A percentile compares a stretch with the other conserved stretches of the same genome.
Evolutionary conservation across 129 eudicot genomes (phyloP).

Genomic region (Artemisia argyi): DNA sequence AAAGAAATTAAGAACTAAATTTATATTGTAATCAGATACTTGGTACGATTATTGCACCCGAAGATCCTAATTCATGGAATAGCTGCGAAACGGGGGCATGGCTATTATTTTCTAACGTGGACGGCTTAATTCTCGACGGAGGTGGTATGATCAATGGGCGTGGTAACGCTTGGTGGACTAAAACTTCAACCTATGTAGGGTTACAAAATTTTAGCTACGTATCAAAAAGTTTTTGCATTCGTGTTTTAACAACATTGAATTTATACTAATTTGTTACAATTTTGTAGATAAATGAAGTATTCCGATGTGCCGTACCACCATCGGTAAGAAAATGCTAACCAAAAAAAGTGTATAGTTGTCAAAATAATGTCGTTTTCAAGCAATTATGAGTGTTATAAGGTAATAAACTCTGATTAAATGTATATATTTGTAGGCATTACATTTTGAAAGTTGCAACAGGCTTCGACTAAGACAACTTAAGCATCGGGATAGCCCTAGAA

Average conservation of each 20-base stretch:
- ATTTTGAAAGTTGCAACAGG: slow-evolving; percentile 27
- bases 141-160: slow-evolving; percentile 35
- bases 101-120: slow-evolving; percentile 16
- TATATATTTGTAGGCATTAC: slow-evolving; percentile 27
- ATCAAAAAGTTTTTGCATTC: not conserved
- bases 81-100: slow-evolving; percentile 29
- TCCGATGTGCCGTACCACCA: slow-evolving; percentile 25
- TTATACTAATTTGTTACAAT: not conserved
- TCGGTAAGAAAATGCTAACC: slow-evolving; percentile 17
- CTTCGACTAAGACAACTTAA: slow-evolving; percentile 22
- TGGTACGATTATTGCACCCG: slow-evolving; percentile 30
- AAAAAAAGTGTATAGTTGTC: not conserved
- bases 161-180: slow-evolving; percentile 36
- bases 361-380: not conserved
- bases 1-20: too few species aligned
- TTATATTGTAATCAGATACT: slow-evolving; percentile 10
- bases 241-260: not conserved
- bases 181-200: slow-evolving; percentile 17
- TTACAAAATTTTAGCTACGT: not conserved
- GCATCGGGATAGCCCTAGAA: slow-evolving; percentile 39
- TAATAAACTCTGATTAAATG: not conserved
- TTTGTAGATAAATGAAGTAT: slow-evolving; percentile 16
- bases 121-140: slow-evolving; percentile 21
- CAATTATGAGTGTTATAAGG: not conserved
- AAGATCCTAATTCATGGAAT: slow-evolving; percentile 29